Percentiles rank a stretch among this genome's conserved stretches.
Evolutionary conservation across 352 stramenopile species (phyloP).

Genomic region (Sclerospora graminicola): DNA sequence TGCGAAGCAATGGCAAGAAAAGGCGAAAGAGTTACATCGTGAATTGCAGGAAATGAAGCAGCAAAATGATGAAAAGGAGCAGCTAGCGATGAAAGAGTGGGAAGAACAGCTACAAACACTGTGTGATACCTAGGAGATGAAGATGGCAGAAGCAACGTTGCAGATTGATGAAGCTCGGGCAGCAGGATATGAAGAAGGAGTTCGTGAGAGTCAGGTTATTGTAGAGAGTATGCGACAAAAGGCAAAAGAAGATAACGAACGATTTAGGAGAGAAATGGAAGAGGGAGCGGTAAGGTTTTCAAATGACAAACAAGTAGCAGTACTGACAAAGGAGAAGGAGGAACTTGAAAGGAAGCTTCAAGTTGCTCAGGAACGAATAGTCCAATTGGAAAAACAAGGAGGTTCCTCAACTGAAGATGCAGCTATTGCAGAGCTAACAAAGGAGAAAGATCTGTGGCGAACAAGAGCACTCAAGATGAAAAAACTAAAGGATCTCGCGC

Average conservation of each 20-base stretch:
- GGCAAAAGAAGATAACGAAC: slow-evolving; percentile 30
- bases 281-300: not conserved
- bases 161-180: slow-evolving; percentile 69
- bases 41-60: slow-evolving; percentile 33
- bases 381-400: slow-evolving; percentile 17
- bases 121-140: slow-evolving; percentile 61
- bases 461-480: slow-evolving; percentile 79
- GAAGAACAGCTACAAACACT: slow-evolving; percentile 52
- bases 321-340: slow-evolving; percentile 20
- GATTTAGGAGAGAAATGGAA: slow-evolving; percentile 17
- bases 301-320: slow-evolving; percentile 4
- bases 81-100: slow-evolving; percentile 32
- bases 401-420: not conserved
- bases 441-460: slow-evolving; percentile 72
- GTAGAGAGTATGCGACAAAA: slow-evolving; percentile 45
- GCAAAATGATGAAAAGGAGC: slow-evolving; percentile 36
- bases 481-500: slow-evolving; percentile 63
- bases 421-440: slow-evolving; percentile 17
- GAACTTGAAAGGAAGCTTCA: slow-evolving; percentile 18
- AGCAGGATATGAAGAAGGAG: slow-evolving; percentile 60
- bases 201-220: slow-evolving; percentile 65
- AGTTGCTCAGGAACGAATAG: slow-evolving; percentile 5
- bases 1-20: slow-evolving; percentile 56
- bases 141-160: slow-evolving; percentile 56
- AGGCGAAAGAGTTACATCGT: slow-evolving; percentile 51